Evolutionary conservation across 2,329 filamentous ascomycete genomes (phyloP).

Genomic region (Chrysosporium queenslandicum): DNA sequence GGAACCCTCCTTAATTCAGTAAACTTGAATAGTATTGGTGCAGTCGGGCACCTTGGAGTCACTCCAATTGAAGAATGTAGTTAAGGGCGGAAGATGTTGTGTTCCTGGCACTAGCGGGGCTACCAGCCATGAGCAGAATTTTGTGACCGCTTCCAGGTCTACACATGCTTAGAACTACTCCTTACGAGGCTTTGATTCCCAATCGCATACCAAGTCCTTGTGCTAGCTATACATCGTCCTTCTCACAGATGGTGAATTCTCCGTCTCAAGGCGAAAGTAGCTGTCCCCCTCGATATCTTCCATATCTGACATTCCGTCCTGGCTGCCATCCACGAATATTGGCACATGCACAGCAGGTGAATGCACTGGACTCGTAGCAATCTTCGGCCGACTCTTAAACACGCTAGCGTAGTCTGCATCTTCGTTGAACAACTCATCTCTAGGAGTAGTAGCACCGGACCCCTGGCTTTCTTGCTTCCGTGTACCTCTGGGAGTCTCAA

Average conservation of each 20-base stretch:
- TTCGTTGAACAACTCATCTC: constrained; percentile 59
- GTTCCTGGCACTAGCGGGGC: not conserved
- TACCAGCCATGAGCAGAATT: not conserved
- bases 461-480: constrained; percentile 23
- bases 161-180: no score
- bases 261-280: not conserved
- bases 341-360: constrained; percentile 24
- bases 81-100: not conserved
- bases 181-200: no score
- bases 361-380: constrained; percentile 61
- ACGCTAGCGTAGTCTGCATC: constrained; percentile 70
- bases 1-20: no score
- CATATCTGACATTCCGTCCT: constrained; percentile 2
- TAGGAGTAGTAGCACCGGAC: constrained; percentile 42
- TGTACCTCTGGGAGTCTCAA: constrained; percentile 39
- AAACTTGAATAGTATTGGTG: no score
- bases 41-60: no score
- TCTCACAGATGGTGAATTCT: constrained; percentile 5
- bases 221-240: constrained; percentile 4
- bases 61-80: no score
- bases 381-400: constrained; percentile 72
- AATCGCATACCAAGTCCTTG: no score
- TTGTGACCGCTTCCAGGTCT: no score
- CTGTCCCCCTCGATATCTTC: constrained; percentile 6
- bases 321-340: not conserved